Evolutionary conservation across 768 basidiomycete genomes (phyloP), one percentile per base, ranked within the genome.

Genomic region (Paxillus ammoniavirescens): DNA sequence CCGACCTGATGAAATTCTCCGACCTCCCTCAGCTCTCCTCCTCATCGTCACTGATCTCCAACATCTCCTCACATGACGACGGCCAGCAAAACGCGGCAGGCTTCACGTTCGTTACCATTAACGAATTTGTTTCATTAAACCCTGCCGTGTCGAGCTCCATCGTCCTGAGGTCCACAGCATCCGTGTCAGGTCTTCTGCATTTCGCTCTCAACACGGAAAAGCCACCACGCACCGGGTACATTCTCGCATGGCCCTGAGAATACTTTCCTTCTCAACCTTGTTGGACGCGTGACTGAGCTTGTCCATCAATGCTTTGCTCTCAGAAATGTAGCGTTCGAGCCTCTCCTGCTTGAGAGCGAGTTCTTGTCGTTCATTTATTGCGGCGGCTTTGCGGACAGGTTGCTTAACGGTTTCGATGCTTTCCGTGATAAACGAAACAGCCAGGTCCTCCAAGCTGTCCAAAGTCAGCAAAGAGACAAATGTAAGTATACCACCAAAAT

Each of bases 401-500:
- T 74, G 65, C 50, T 75, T 71, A 42, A 71, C 64, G 9, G 73
- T 74, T 64, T 80, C 75, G 37, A 84, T 80, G 14, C 81, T 76
- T 66, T 83, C 79, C 0, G 77, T 74, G 53, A 85, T 84, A 58
- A 85, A 82, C 0, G 81, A 80, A 45, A 76, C 72, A 1, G 82
- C 82, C 33, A 85, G 67, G 45, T 81, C 78, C 37, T 83, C 81
- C 35, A 83, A 60, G n/a, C 45, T 54, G 41, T 51, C 40, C 41
- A 42, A 38, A 30, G 31, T 35, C 44, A 53, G 40, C 50, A 36
- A 8, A 41, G 28, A 53, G 40, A 52, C 26, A 9, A 31, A 28
- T 15, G 47, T 33, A 44, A 50, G 41, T 42, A 38, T 21, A 3
- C 36, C 40, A 41, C 10, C 43, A 6, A 31, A 43, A 26, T 15